These are phyloP conservation scores for Marvania coccoides DNA, from an alignment of 139 green algal species.

Conservation along the genomic window DNA sequence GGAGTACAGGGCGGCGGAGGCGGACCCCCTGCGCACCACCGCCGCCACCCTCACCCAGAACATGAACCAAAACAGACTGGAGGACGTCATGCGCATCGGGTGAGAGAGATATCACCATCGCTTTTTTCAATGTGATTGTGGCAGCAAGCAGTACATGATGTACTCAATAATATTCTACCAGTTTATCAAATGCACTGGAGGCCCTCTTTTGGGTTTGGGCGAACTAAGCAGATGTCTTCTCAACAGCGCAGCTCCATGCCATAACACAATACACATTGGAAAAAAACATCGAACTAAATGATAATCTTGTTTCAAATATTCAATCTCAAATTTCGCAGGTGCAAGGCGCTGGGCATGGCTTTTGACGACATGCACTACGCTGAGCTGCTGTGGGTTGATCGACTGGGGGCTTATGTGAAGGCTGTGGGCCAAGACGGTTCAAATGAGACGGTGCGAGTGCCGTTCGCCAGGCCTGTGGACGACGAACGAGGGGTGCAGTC, in stretches of 20 bases:
- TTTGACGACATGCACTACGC: constrained; percentile 60
- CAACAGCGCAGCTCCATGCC: too few relatives aligned
- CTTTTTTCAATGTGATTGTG: too few relatives aligned
- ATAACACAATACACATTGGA: too few relatives aligned
- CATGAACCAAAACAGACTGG: constrained; percentile 52
- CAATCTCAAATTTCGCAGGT: too few relatives aligned
- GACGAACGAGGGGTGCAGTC: constrained; percentile 76
- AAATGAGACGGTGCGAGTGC: constrained; percentile 46
- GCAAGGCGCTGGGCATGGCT: background rate
- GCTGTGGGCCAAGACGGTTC: constrained; percentile 16
- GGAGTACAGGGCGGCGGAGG: constrained; percentile 34
- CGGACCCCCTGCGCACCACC: constrained; percentile 48
- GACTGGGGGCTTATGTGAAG: constrained; percentile 67
- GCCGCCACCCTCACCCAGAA: constrained; percentile 50
- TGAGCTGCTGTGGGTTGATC: constrained; percentile 86
- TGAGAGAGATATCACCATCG: background rate
- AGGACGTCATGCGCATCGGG: constrained; percentile 75
- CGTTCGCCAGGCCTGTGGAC: constrained; percentile 64
- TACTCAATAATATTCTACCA: too few relatives aligned
- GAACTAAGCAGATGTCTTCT: background rate
- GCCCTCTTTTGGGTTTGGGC: background rate
- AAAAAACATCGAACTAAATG: too few relatives aligned
- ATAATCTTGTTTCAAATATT: too few relatives aligned
- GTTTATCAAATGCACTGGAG: too few relatives aligned
- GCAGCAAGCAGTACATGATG: too few relatives aligned